These are phyloP conservation scores for Globisporangium viniferum DNA, from an alignment of 352 stramenopile species.

Conservation along the genomic window DNA sequence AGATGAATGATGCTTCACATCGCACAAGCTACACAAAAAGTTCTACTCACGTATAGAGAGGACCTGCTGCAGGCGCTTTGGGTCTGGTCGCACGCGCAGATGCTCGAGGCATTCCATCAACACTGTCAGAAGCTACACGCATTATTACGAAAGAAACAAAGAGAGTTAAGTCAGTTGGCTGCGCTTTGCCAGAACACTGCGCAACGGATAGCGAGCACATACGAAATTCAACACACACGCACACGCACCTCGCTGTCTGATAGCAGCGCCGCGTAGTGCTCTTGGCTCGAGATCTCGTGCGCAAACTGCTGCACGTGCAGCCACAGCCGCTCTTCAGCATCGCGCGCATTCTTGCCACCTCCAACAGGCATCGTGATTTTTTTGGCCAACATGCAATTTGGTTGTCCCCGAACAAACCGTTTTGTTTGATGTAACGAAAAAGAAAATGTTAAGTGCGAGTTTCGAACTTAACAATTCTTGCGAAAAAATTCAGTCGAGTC, in stretches of 20 bases:
- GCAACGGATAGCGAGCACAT: not conserved
- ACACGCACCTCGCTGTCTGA: slow-evolving; percentile 3
- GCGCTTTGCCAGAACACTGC: too few relatives aligned
- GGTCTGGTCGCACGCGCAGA: not conserved
- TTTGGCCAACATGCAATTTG: too few relatives aligned
- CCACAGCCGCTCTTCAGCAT: slow-evolving; percentile 1
- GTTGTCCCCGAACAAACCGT: too few relatives aligned
- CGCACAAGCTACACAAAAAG: not conserved
- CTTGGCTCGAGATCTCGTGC: not conserved
- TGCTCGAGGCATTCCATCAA: slow-evolving; percentile 10
- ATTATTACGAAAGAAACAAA: not conserved
- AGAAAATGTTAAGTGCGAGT: too few relatives aligned
- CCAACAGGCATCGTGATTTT: too few relatives aligned
- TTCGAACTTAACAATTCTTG: too few relatives aligned
- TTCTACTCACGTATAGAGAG: slow-evolving; percentile 26
- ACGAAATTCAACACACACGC: too few relatives aligned
- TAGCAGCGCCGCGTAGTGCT: slow-evolving; percentile 6
- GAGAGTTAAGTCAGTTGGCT: not conserved
- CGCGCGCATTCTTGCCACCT: not conserved
- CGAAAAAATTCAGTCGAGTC: too few relatives aligned
- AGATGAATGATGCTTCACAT: not conserved
- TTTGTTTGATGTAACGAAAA: too few relatives aligned
- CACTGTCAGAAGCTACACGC: slow-evolving; percentile 6
- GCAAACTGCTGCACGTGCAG: slow-evolving; percentile 10
- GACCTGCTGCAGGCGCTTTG: slow-evolving; percentile 27